A percentile compares a stretch with the other conserved stretches of the same genome.
These are phyloP conservation scores for Phytopythium aichiense DNA, from an alignment of 352 stramenopile genomes.

Conservation along the genomic window DNA sequence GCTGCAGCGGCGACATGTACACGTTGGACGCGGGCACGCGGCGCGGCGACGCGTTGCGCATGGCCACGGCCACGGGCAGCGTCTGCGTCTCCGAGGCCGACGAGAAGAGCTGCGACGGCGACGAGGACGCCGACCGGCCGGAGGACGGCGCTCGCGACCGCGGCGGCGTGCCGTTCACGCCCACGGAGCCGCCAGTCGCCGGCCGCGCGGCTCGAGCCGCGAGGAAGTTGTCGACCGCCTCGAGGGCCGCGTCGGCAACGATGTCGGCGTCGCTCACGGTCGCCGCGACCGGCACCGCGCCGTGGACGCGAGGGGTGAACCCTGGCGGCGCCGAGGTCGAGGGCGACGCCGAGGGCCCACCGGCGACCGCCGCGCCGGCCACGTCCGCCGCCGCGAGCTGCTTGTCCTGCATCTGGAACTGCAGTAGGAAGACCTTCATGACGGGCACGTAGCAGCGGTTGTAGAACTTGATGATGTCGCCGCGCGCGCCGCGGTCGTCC, in stretches of 20 bases:
- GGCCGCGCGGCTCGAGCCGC: slow-evolving; percentile 2
- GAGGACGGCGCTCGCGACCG: slow-evolving; percentile 10
- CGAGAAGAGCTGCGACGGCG: slow-evolving; percentile 43
- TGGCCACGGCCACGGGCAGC: slow-evolving; percentile 49
- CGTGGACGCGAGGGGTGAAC: slow-evolving; percentile 34
- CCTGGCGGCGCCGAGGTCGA: slow-evolving; percentile 21
- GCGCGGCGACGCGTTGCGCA: slow-evolving; percentile 77
- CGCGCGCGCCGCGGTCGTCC: slow-evolving; percentile 45
- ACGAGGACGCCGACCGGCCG: slow-evolving; percentile 14
- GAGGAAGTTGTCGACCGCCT: slow-evolving; percentile 58
- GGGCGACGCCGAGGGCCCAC: slow-evolving; percentile 4
- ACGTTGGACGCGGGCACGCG: slow-evolving; percentile 77
- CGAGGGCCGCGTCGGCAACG: slow-evolving; percentile 64
- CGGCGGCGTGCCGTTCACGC: slow-evolving; percentile 30
- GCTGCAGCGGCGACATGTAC: slow-evolving; percentile 83
- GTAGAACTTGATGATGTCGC: slow-evolving; percentile 90
- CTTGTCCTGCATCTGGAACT: slow-evolving; percentile 82
- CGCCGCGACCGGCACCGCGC: slow-evolving; percentile 29
- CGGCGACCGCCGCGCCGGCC: slow-evolving; percentile 39
- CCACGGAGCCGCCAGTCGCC: not conserved
- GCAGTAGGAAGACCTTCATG: slow-evolving; percentile 85
- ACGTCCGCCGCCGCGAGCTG: slow-evolving; percentile 74
- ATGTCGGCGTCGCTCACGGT: slow-evolving; percentile 78
- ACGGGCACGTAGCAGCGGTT: slow-evolving; percentile 78
- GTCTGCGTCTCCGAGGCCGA: slow-evolving; percentile 66